Evolutionary conservation across 2,329 filamentous ascomycete genomes (phyloP).

Genomic region (Colletotrichum scovillei): DNA sequence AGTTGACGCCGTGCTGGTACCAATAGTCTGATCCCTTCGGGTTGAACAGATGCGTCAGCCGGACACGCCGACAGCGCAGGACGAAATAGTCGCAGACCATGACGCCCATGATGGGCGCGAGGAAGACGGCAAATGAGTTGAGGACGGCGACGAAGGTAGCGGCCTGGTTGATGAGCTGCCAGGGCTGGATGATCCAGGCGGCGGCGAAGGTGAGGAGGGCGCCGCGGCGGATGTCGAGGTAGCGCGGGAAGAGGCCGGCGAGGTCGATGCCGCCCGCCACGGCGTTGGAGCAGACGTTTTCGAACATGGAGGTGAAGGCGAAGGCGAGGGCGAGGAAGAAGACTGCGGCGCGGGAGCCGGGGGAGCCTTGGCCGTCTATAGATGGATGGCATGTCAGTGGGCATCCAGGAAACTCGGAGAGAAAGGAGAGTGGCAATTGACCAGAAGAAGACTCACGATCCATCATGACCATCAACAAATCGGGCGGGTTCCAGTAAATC

Average conservation of each 20-base stretch:
- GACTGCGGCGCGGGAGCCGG: conserved; percentile 48
- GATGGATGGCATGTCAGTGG: background rate
- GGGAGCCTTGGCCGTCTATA: conserved; percentile 43
- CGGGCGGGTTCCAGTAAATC: conserved; percentile 51
- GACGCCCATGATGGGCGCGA: conserved; percentile 53
- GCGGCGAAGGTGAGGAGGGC: conserved; percentile 49
- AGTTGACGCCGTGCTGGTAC: conserved; percentile 49
- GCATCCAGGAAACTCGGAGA: background rate
- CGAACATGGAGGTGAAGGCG: conserved; percentile 49
- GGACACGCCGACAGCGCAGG: conserved; percentile 46
- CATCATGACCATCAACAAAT: conserved; percentile 46
- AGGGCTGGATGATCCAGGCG: conserved; percentile 50
- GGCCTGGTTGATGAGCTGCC: conserved; percentile 50
- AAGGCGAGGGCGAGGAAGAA: conserved; percentile 52
- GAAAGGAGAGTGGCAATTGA: background rate
- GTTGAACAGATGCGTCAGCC: conserved; percentile 49
- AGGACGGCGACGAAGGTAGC: conserved; percentile 49
- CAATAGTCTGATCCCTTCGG: conserved; percentile 51
- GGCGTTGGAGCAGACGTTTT: conserved; percentile 50
- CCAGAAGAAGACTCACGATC: conserved; percentile 21
- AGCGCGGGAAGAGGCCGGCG: conserved; percentile 49
- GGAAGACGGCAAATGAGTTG: conserved; percentile 49
- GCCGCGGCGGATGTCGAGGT: conserved; percentile 51
- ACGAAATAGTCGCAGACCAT: conserved; percentile 50
- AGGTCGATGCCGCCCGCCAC: conserved; percentile 53